Conservation (phyloP, 2,329 filamentous ascomycete genomes). For the Alternaria sp. region DNA sequence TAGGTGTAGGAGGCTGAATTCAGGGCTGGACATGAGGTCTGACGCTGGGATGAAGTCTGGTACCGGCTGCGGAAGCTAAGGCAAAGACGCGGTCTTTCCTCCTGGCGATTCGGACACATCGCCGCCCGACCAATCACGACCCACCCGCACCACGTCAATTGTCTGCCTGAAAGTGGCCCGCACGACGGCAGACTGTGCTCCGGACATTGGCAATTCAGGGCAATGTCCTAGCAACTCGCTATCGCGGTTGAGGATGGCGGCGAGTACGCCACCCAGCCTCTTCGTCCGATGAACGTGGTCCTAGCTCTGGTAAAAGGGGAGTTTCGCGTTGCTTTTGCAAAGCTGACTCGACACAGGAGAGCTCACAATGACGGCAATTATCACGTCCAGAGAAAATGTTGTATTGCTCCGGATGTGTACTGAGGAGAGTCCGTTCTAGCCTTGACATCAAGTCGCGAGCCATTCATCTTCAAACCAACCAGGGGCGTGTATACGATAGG, state of each 20-base stretch:
- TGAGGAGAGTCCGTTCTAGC: neutral
- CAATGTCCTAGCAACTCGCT: neutral
- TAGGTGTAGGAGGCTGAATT: neutral
- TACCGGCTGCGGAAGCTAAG: conserved; percentile 14
- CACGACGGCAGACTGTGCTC: conserved; percentile 10
- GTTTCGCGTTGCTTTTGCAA: neutral
- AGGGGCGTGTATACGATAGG: neutral
- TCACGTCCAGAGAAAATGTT: neutral
- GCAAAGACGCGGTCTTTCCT: conserved; percentile 6
- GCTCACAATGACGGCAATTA: neutral
- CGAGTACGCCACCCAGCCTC: neutral
- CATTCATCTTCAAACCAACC: neutral
- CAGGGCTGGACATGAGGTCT: neutral
- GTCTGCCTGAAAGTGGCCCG: conserved; percentile 20
- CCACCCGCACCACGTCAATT: neutral
- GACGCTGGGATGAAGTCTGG: conserved; percentile 1
- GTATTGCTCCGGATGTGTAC: neutral
- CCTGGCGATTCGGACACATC: conserved; percentile 2
- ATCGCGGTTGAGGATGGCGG: neutral
- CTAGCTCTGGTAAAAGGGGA: neutral
- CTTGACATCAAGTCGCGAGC: neutral
- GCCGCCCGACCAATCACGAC: conserved; percentile 13
- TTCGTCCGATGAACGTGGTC: neutral
- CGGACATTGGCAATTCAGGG: neutral
- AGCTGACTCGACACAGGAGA: neutral